These are phyloP conservation scores for Cladosporium sp. DNA, from an alignment of 2,329 filamentous ascomycete genomes.

Conservation along the genomic window DNA sequence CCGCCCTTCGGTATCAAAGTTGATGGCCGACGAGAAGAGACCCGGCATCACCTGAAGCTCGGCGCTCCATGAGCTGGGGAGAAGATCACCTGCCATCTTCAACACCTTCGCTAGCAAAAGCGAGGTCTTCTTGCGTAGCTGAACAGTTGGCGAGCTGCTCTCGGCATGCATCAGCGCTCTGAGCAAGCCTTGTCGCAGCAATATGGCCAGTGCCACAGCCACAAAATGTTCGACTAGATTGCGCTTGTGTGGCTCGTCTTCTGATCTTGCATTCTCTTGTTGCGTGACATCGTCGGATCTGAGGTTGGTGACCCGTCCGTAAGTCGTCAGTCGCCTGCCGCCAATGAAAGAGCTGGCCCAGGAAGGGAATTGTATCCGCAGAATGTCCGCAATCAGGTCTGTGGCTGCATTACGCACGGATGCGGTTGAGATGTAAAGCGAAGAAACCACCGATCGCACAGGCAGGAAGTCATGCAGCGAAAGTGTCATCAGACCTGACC, in stretches of 20 bases:
- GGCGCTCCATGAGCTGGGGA: conserved; percentile 76
- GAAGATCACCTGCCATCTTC: conserved; percentile 77
- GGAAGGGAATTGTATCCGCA: conserved; percentile 86
- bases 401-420: conserved; percentile 68
- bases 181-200: conserved; percentile 71
- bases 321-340: conserved; percentile 85
- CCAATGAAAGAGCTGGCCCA: conserved; percentile 97
- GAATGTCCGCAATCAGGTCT: conserved; percentile 74
- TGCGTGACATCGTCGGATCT: conserved; percentile 53
- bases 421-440: conserved; percentile 53
- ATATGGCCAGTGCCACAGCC: conserved; percentile 74
- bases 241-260: conserved; percentile 57
- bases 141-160: conserved; percentile 60
- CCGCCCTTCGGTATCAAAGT: conserved; percentile 64
- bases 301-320: conserved; percentile 85
- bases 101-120: conserved; percentile 85
- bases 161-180: conserved; percentile 53
- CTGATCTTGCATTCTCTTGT: conserved; percentile 50
- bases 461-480: conserved; percentile 84
- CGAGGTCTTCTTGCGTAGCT: conserved; percentile 80
- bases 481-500: conserved; percentile 84
- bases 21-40: conserved; percentile 69
- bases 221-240: conserved; percentile 94
- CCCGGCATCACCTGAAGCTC: conserved; percentile 83
- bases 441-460: conserved; percentile 70